Conservation (phyloP, 306 rosid genomes). For the Sindora glabra region DNA sequence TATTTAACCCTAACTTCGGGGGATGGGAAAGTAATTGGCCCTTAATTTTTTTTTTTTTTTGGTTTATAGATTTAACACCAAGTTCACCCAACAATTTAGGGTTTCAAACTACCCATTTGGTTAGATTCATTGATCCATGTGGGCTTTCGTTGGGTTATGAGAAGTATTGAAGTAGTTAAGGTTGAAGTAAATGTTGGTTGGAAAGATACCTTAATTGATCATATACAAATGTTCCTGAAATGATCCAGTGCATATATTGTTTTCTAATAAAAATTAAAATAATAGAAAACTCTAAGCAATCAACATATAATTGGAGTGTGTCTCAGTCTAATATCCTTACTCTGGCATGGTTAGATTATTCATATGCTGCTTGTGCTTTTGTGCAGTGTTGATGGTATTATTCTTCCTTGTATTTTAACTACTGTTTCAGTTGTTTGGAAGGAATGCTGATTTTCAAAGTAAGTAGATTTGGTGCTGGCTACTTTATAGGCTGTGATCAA, state of each 20-base stretch:
- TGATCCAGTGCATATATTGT: not conserved
- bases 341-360: not conserved
- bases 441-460: conserved; percentile 89
- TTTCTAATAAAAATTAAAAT: not conserved
- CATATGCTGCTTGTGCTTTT: not conserved
- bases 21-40: too few species aligned
- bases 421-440: conserved; percentile 62
- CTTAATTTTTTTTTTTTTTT: too few species aligned
- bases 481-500: conserved; percentile 88
- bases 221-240: not conserved
- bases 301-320: not conserved
- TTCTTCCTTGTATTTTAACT: conserved; percentile 6
- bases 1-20: too few species aligned
- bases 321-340: not conserved
- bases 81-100: too few species aligned
- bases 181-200: not conserved
- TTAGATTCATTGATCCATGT: too few species aligned
- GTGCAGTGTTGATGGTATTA: not conserved
- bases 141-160: not conserved
- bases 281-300: not conserved
- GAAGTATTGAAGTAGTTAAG: not conserved
- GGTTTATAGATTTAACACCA: too few species aligned
- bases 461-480: conserved; percentile 86
- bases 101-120: too few species aligned
- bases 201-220: not conserved